Percentiles rank a stretch among this genome's conserved stretches.
These are phyloP conservation scores for Euptelea pleiosperma DNA, from an alignment of 164 flowering plant species.

Conservation along the genomic window DNA sequence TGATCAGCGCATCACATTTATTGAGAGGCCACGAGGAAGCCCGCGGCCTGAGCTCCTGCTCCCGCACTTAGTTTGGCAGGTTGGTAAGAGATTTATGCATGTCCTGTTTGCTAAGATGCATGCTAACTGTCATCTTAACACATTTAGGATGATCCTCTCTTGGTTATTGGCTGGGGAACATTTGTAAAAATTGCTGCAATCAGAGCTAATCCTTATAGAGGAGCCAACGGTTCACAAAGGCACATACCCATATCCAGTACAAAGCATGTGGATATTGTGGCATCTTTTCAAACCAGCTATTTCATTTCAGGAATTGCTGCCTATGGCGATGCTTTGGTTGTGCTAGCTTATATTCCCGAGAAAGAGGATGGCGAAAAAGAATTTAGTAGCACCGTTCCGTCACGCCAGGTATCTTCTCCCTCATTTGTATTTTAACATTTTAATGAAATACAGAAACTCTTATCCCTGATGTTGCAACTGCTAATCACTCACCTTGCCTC, in stretches of 20 bases:
- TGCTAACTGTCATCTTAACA: slow-evolving; percentile 8
- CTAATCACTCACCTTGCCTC: background rate
- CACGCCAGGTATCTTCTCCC: slow-evolving; percentile 67
- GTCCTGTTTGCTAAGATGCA: slow-evolving; percentile 2
- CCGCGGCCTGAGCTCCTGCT: slow-evolving; percentile 87
- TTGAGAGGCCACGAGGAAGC: slow-evolving; percentile 91
- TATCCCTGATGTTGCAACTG: slow-evolving; percentile 2
- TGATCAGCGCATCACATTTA: slow-evolving; percentile 89
- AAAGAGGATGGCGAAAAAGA: slow-evolving; percentile 83
- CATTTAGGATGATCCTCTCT: slow-evolving; percentile 73
- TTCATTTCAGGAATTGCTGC: slow-evolving; percentile 97
- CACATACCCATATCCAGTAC: slow-evolving; percentile 43
- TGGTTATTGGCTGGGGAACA: slow-evolving; percentile 99
- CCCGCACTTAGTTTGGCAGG: slow-evolving; percentile 99
- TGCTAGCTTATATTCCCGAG: slow-evolving; percentile 90
- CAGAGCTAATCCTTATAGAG: slow-evolving; percentile 36
- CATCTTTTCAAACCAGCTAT: slow-evolving; percentile 96
- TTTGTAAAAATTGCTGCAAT: slow-evolving; percentile 87
- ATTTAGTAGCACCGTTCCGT: slow-evolving; percentile 60
- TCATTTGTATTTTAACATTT: background rate
- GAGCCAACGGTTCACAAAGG: slow-evolving; percentile 60
- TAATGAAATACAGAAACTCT: background rate
- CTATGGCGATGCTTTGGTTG: slow-evolving; percentile 92
- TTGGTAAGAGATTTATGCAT: slow-evolving; percentile 24
- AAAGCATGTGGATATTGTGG: slow-evolving; percentile 92